These are phyloP conservation scores for Cladophialophora exuberans DNA, from an alignment of 2,329 filamentous ascomycete species.

Conservation along the genomic window DNA sequence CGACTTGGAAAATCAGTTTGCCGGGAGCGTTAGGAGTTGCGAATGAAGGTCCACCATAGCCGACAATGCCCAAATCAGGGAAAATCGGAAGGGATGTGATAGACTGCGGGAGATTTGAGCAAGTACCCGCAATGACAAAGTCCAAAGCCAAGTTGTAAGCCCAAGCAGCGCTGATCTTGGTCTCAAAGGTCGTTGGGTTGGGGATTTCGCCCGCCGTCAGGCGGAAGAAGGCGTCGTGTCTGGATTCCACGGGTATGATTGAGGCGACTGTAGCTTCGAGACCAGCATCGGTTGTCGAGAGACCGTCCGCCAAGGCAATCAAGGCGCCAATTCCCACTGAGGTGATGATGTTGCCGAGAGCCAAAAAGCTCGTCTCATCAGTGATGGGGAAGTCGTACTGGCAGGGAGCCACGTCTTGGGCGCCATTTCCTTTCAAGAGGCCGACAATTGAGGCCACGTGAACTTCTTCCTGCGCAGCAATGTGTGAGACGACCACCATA, in stretches of 20 bases:
- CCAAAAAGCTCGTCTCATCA: constrained; percentile 35
- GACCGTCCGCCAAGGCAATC: constrained; percentile 31
- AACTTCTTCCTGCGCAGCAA: constrained; percentile 36
- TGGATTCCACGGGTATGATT: constrained; percentile 37
- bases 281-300: constrained; percentile 33
- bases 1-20: constrained; percentile 26
- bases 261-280: constrained; percentile 33
- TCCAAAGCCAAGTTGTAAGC: constrained; percentile 38
- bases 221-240: constrained; percentile 38
- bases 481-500: constrained; percentile 36
- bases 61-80: constrained; percentile 25
- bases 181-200: constrained; percentile 38
- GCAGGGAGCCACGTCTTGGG: constrained; percentile 34
- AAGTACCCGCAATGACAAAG: constrained; percentile 34
- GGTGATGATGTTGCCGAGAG: constrained; percentile 38
- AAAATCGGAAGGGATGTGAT: constrained; percentile 18
- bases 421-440: constrained; percentile 34
- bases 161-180: constrained; percentile 34
- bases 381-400: constrained; percentile 36
- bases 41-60: constrained; percentile 21
- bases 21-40: constrained; percentile 23
- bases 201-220: constrained; percentile 35
- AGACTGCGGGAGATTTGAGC: constrained; percentile 26
- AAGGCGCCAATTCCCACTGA: constrained; percentile 37
- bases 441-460: constrained; percentile 34